Evolutionary conservation across 805 yeast species (phyloP), one percentile per base, ranked within the genome.

Genomic region (Suhomyces kilbournensis): DNA sequence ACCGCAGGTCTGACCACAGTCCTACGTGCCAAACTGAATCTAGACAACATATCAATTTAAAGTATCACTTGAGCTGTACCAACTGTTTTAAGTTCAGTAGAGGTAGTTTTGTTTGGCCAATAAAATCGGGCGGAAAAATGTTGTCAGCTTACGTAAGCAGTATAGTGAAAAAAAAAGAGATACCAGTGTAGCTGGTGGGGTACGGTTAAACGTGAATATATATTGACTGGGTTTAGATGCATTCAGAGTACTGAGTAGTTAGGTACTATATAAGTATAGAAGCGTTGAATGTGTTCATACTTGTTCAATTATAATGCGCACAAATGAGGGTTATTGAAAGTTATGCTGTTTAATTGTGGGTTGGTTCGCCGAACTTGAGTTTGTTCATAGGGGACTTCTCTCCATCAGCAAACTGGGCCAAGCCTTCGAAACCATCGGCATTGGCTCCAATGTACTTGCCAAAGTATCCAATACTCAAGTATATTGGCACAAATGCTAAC

Each of bases 311-410:
- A 30, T 14, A 15, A 30, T 30, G 28, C 4, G 28, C 28, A 26
- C 4, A n/a, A n/a, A n/a, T n/a, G n/a, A n/a, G n/a, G 25, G 25
- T 22, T 22, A 22, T 22, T 5, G 25, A 22, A 22, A n/a, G n/a
- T 3, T 22, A 22, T 26, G 28, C 28, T 8, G 28, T 26, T 28
- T 28, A 28, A 10, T 12, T 28, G 5, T 28, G 32, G 32, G 14
- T 28, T 28, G 77, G 63, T 61, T 72, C 75, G 46, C 72, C 76
- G 51, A 66, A 73, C 59, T 64, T 64, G 53, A 70, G 51, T 34
- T 66, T 68, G 53, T 71, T 71, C 61, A 73, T 54, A 23, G 77
- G 75, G 9, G 77, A 71, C 52, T 69, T 60, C 47, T 72, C 76
- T 48, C 69, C 58, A 48, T 70, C 68, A 40, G 76, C 76, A 55